phyloP scores from a whole-genome alignment of 2,329 filamentous ascomycete species.

The Beauveria caledonica region DNA sequence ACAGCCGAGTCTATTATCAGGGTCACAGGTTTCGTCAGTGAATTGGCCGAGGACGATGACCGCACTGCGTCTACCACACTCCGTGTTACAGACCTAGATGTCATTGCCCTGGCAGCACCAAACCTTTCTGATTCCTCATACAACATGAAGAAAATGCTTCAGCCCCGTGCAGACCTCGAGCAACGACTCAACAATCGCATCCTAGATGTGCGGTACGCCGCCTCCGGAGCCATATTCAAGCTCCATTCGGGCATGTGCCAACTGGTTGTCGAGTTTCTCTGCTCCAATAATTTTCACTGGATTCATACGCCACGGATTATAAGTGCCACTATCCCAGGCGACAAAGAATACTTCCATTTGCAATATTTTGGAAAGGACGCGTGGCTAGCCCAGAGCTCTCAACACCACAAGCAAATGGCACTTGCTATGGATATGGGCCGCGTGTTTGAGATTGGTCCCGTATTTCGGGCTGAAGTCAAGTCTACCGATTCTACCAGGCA shows the following conservation, averaged over 20 bases:
- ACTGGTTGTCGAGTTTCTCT: conserved; percentile 4
- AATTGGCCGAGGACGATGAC: not conserved
- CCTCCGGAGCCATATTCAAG: not conserved
- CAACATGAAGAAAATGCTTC: too few relatives aligned
- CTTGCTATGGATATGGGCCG: not conserved
- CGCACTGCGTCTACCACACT: not conserved
- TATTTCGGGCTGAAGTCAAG: not conserved
- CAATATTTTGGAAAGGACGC: conserved; percentile 1
- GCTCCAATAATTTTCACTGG: not conserved
- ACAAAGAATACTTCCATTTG: not conserved
- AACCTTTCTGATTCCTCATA: not conserved
- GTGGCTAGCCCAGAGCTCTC: not conserved
- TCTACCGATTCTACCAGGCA: not conserved
- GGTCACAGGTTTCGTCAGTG: not conserved
- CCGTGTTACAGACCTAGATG: not conserved
- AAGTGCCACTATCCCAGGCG: not conserved
- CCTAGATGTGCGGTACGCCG: not conserved
- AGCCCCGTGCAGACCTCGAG: not conserved
- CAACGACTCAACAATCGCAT: not conserved
- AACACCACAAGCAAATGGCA: conserved; percentile 7
- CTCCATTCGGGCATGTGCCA: conserved; percentile 6
- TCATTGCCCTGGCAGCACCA: not conserved
- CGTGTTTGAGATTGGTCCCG: conserved; percentile 1
- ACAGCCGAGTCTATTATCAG: not conserved
- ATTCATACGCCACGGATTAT: not conserved